Conservation (phyloP, 1,284 basidiomycete genomes). For the Leccinum fuscescens region DNA sequence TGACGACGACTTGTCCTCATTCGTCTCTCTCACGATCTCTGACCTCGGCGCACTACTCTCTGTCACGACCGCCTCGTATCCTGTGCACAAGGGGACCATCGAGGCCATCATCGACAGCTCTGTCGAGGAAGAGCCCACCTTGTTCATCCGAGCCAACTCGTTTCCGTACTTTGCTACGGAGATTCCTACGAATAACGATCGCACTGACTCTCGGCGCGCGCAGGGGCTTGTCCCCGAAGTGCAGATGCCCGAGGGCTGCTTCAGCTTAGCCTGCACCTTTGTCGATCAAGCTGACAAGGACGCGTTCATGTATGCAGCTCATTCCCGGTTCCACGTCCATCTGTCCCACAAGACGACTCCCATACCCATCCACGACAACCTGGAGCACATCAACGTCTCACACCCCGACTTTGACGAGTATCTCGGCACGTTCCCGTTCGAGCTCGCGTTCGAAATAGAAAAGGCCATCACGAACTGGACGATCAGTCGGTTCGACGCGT, state of each 20-base stretch:
- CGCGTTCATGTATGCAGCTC: slow-evolving; percentile 30
- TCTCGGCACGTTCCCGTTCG: slow-evolving; percentile 33
- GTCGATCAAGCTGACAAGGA: slow-evolving; percentile 21
- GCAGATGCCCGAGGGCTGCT: slow-evolving; percentile 31
- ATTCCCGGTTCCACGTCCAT: slow-evolving; percentile 26
- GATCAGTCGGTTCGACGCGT: slow-evolving; percentile 26
- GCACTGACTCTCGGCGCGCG: slow-evolving; percentile 14
- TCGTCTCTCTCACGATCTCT: slow-evolving; percentile 3
- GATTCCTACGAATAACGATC: not conserved
- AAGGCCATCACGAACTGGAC: slow-evolving; percentile 34
- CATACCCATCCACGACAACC: slow-evolving; percentile 18
- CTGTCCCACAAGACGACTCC: not conserved
- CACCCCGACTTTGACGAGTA: slow-evolving; percentile 17
- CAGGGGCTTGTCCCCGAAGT: slow-evolving; percentile 30
- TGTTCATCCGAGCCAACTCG: slow-evolving; percentile 27
- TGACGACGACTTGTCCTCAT: not conserved
- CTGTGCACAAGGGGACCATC: slow-evolving; percentile 3
- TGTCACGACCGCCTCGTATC: slow-evolving; percentile 18
- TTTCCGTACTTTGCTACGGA: slow-evolving; percentile 24
- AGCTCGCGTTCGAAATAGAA: slow-evolving; percentile 40
- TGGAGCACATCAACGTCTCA: not conserved
- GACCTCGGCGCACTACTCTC: not conserved
- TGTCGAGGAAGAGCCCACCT: slow-evolving; percentile 6
- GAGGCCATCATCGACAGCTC: slow-evolving; percentile 17
- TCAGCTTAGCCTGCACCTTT: slow-evolving; percentile 32